Evolutionary conservation across 2,329 filamentous ascomycete genomes (phyloP), one percentile per base, ranked within the genome.

Genomic region (Xylaria sp.): DNA sequence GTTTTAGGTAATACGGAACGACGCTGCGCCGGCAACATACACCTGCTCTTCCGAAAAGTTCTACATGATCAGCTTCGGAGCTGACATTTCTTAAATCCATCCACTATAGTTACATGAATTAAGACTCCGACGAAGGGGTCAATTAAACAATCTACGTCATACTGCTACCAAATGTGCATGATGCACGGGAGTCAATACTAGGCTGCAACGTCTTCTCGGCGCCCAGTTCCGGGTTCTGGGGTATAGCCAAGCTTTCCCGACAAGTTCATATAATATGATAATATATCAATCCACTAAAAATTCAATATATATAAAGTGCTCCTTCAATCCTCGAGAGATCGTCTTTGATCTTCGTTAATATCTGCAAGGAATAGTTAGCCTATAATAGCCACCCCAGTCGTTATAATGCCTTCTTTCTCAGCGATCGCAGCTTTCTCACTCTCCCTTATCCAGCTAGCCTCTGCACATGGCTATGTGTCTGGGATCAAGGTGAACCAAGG

Each of bases 401-500:
- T 65, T 61, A 63, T 21, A 19, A 72, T 72, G 71, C 69, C 69
- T 65, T 72, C 71, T 34, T 17, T 67, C 51, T 54, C 62, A 34
- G 58, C 59, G 2, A 42, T 69, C 50, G 71, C 67, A 24, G 69
- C 67, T 32, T 58, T 70, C 47, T 42, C 65, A 32, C 57, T 69
- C n/a, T 56, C 67, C 24, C 63, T 72, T 24, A 24, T 65, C 24
- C 62, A 48, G 63, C 57, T 74, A 34, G 69, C 60, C 12, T 71
- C 70, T 4, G 73, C 71, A 53, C 74, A 75, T 45, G 74, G 74
- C 47, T 72, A 72, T 30, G 70, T 75, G 7, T 55, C 67, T 24
- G 74, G 73, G 9, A 62, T 75, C 47, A 67, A 61, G 55, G 72
- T 75, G 39, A 75, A 75, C 63, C 62, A 64, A 30, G 73, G 67